These are phyloP conservation scores for Yarrowia sp. DNA, from an alignment of 805 yeast species.

Conservation along the genomic window DNA sequence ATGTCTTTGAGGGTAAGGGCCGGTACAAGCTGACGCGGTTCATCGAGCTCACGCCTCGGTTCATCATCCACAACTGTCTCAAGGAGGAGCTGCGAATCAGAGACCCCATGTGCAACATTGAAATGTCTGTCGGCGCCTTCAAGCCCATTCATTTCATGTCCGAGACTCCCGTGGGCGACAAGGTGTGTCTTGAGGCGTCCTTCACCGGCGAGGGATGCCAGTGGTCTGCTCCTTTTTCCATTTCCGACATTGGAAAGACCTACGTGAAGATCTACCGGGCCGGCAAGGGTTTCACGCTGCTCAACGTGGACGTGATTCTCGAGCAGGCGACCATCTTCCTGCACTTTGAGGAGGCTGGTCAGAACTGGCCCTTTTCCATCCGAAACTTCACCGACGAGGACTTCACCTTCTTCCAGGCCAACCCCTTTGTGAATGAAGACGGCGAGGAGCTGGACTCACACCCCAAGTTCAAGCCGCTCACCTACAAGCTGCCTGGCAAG, in stretches of 20 bases:
- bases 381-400: slow-evolving; percentile 89
- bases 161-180: slow-evolving; percentile 61
- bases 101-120: slow-evolving; percentile 55
- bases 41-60: slow-evolving; percentile 83
- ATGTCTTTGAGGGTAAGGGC: slow-evolving; percentile 79
- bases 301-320: slow-evolving; percentile 75
- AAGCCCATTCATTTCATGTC: slow-evolving; percentile 61
- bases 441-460: slow-evolving; percentile 63
- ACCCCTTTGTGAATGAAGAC: slow-evolving; percentile 71
- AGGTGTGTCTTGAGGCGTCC: slow-evolving; percentile 56
- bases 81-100: slow-evolving; percentile 63
- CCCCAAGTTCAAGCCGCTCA: slow-evolving; percentile 73
- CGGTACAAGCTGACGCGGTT: slow-evolving; percentile 78
- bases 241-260: slow-evolving; percentile 83
- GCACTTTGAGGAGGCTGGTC: slow-evolving; percentile 70
- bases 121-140: slow-evolving; percentile 44
- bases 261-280: slow-evolving; percentile 71
- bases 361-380: slow-evolving; percentile 89
- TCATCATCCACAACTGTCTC: slow-evolving; percentile 69
- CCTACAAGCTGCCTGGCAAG: slow-evolving; percentile 81
- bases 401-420: slow-evolving; percentile 83
- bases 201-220: slow-evolving; percentile 62
- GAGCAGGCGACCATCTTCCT: slow-evolving; percentile 85
- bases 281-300: slow-evolving; percentile 67
- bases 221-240: slow-evolving; percentile 89